Base-by-base conservation (phyloP, 768 basidiomycete genomes). In the Russula emetica region DNA sequence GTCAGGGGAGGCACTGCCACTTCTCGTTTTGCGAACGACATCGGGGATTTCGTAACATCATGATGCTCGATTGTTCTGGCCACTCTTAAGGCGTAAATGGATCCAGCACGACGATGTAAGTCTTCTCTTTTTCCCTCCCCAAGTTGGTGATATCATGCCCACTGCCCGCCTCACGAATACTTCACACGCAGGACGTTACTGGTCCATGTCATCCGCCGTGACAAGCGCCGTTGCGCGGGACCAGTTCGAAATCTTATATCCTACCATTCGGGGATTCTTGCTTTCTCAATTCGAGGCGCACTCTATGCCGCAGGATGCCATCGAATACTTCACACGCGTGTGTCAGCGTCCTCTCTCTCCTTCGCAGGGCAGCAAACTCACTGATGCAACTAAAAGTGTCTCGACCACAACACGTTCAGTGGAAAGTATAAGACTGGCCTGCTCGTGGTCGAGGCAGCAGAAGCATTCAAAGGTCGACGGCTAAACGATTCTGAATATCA, bases 381-480 rank as follows among this genome's bases (percentile, higher is more conserved):
- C 63, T 44, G 44, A 36, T 38, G 50, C 34, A 50, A 40, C 8
- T 69, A 93, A 45, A 22, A 64, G 92, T 93, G 82, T 74, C 78
- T 98, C 56, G 84, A 94, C 69, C 88, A 94, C 79, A 98, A 98
- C 76, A 88, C 91, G 18, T 94, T 94, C 0, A 91, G 93, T 45
- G 94, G 93, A 2, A 97, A 98, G 77, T 86, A 98, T 63, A 98
- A 96, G 76, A 85, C 94, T 42, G 94, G 96, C 28, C 82, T 98
- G 77, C 93, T 93, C 16, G 94, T 97, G 67, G 87, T 94, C 51
- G 94, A 98, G 74, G 90, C 92, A 3, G 89, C 87, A 53, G 88
- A 93, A 77, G 93, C 96, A 72, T 76, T 98, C 63, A 85, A 87
- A 62, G 91, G 88, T 1, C 77, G 83, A 4, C 55, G 75, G 20